phyloP scores from a whole-genome alignment of 352 stramenopile species.

The Pythium phragmitis region DNA sequence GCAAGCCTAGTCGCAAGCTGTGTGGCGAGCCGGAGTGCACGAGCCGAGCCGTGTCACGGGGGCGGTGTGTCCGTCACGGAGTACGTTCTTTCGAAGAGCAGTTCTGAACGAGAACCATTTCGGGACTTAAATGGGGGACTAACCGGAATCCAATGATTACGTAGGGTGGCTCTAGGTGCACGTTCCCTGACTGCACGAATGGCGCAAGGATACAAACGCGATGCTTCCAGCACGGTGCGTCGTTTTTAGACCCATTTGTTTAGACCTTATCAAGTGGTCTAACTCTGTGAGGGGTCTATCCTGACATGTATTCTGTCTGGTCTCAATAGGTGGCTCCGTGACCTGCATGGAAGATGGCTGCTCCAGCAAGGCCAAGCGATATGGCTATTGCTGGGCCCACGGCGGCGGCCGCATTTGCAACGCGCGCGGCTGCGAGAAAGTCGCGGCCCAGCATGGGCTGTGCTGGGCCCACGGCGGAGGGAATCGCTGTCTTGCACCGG shows the following conservation, averaged over 20 bases:
- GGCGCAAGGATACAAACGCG: slow-evolving; percentile 68
- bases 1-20: slow-evolving; percentile 13
- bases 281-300: too few species aligned
- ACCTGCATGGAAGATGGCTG: slow-evolving; percentile 62
- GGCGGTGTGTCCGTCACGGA: slow-evolving; percentile 52
- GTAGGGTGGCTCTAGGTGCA: slow-evolving; percentile 41
- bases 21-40: slow-evolving; percentile 57
- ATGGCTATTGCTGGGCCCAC: slow-evolving; percentile 80
- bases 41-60: slow-evolving; percentile 55
- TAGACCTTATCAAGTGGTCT: too few species aligned
- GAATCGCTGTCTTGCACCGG: slow-evolving; percentile 62
- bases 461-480: slow-evolving; percentile 79
- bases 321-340: slow-evolving; percentile 42
- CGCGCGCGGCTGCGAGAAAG: slow-evolving; percentile 52
- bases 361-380: slow-evolving; percentile 70
- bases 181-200: slow-evolving; percentile 56
- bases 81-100: neutral
- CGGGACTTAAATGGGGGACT: too few species aligned
- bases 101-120: too few species aligned
- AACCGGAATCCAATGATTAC: neutral
- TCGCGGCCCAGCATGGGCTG: slow-evolving; percentile 61
- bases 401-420: slow-evolving; percentile 71
- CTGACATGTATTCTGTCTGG: too few species aligned
- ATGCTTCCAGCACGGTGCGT: slow-evolving; percentile 61
- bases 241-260: too few species aligned